Evolutionary conservation across 1,139 yeast species (phyloP), one percentile per base, ranked within the genome.

Genomic region (Candida gigantensis): DNA sequence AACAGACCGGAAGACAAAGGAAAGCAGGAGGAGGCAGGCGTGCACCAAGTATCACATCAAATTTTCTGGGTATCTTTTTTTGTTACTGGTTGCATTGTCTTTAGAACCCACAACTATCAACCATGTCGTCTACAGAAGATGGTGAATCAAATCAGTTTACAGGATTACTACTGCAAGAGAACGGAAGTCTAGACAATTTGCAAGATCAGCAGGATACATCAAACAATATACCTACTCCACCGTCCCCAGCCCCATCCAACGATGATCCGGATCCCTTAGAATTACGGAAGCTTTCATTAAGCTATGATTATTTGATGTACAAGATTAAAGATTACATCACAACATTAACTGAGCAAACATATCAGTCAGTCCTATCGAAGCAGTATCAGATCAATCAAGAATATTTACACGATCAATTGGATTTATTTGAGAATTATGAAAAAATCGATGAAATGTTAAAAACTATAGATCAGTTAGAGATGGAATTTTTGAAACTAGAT

Each of bases 401-500:
- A 16, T 67, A 67, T 40, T 52, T 74, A 11, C 39, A 60, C 34
- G 41, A 66, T 51, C 58, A 72, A 60, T 42, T 69, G 29, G 39
- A 53, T n/a, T 40, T 70, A 21, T 74, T 72, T 21, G 47, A 53
- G 3, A 74, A 79, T 39, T 62, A 84, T 32, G 53, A 53, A 1
- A 58, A 58, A 8, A 66, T 79, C 3, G 73, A 72, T 28, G 40
- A 42, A 2, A 42, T 84, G 11, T 43, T 81, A 14, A 48, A 51
- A 5, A 60, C 72, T 28, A 83, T 90, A 46, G 73, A 74, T 28
- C 72, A 69, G 11, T 50, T 86, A 15, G 86, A 84, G 46, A 52
- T 59, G 41, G 85, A 84, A 45, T 80, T 85, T 43, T 67, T 76
- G 53, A 84, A 83, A 58, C 53, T 87, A 38, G 81, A 82, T 42